Base-by-base conservation (phyloP, 176 grass and related monocot species). In the Oryza coarctata region DNA sequence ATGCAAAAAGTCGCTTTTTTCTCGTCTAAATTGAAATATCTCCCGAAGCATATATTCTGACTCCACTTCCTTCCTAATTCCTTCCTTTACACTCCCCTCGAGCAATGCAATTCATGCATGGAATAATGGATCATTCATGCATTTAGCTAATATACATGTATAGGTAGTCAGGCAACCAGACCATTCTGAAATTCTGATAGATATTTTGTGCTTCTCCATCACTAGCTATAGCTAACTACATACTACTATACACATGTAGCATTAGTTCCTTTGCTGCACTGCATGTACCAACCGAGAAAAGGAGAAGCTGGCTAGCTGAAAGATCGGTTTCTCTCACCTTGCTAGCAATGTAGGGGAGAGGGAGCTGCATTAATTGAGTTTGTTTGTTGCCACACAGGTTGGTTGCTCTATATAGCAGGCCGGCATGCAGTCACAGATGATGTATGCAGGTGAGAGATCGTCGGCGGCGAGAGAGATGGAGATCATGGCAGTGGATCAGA, bases 21-120 rank as follows among this genome's bases (percentile, higher is more conserved):
- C 22, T 58, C 1, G 9, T 18, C 40, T 69, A 27, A 80, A 71
- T 32, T 81, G 87, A 85, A 64, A 47, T 87, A 78, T 83, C 86
- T 57, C 65, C 79, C 57, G 73, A 50, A 62, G 86, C 80, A 83
- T 83, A 87, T 87, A 83, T 87, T 87, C 86, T 83, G 73, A 65
- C 86, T 13, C 65, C 86, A 87, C 86, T 83, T 43, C 12, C 14
- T 29, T 81, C 77, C n/a, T n/a, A n/a, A n/a, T n/a, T n/a, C n/a
- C 1, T 9, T 44, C 9, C 14, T 50, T 49, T 29, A 73, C 22
- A 12, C 44, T 22, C 64, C 23, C 34, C 38, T 70, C 30, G 7
- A 18, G 34, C 5, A 26, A 43, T 87, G 40, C 79, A 87, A 70
- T 25, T 13, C 36, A 35, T 25, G 66, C 70, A 60, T 71, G 20